Conservation (phyloP, 176 grass and related monocot species). For the Oryza glaberrima region DNA sequence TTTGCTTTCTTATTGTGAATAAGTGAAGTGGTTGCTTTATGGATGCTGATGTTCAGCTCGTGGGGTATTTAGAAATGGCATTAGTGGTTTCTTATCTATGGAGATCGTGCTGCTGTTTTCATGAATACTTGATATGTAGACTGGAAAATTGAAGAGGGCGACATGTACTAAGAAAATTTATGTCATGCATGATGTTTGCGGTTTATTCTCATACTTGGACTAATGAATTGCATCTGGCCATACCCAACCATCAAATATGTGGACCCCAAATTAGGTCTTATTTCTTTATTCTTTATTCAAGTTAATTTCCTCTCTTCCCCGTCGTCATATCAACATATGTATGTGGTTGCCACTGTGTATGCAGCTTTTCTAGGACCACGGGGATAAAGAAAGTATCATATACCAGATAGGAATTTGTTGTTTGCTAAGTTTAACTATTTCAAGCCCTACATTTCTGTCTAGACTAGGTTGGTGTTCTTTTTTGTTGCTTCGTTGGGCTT, state of each 20-base stretch:
- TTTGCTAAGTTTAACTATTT: constrained; percentile 9
- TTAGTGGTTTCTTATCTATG: constrained; percentile 1
- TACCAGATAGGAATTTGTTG: constrained; percentile 4
- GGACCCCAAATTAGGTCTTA: background rate
- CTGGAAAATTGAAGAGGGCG: background rate
- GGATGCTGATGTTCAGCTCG: constrained; percentile 29
- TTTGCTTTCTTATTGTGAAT: constrained; percentile 14
- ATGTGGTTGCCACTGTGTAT: background rate
- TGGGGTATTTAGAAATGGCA: background rate
- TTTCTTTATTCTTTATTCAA: constrained; percentile 10
- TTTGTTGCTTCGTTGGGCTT: background rate
- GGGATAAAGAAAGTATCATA: background rate
- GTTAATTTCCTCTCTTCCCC: background rate
- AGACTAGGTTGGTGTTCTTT: constrained; percentile 2
- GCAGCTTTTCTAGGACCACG: background rate
- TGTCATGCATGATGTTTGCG: background rate
- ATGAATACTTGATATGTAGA: background rate
- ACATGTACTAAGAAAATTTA: background rate
- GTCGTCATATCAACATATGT: background rate
- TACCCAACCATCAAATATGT: constrained; percentile 13
- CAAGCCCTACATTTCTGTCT: background rate
- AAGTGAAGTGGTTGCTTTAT: constrained; percentile 33
- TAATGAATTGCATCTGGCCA: background rate
- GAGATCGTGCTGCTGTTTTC: constrained; percentile 22
- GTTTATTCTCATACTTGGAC: background rate